Conservation (phyloP, 257 asterid species). For the Buddleja alternifolia region DNA sequence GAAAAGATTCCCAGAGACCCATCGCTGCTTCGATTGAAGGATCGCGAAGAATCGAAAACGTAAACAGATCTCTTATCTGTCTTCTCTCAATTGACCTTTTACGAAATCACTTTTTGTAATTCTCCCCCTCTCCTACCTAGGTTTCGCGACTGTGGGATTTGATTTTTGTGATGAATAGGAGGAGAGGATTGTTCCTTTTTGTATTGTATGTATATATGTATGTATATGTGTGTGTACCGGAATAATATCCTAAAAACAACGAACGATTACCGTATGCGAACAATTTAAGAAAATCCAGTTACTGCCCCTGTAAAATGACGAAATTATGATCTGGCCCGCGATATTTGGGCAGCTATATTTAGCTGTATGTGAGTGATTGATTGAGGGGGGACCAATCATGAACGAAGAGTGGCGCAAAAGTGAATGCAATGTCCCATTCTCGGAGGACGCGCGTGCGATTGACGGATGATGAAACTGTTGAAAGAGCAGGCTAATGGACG, state of each 20-base stretch:
- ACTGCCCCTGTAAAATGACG: slow-evolving; percentile 26
- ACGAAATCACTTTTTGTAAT: slow-evolving; percentile 1
- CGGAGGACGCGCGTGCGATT: neutral
- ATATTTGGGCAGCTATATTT: slow-evolving; percentile 33
- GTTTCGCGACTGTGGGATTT: too few relatives aligned
- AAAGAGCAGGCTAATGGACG: neutral
- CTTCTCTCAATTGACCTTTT: slow-evolving; percentile 48
- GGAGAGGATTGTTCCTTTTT: slow-evolving; percentile 21
- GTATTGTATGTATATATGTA: too few relatives aligned
- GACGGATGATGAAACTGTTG: neutral
- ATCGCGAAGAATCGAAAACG: slow-evolving; percentile 48
- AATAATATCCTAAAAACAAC: slow-evolving; percentile 13
- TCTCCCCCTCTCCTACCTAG: slow-evolving; percentile 10
- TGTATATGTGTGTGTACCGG: slow-evolving; percentile 22
- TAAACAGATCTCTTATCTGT: slow-evolving; percentile 50
- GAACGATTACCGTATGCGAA: slow-evolving; percentile 1
- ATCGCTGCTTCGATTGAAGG: slow-evolving; percentile 43
- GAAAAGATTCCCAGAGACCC: slow-evolving; percentile 99
- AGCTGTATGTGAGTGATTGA: slow-evolving; percentile 45
- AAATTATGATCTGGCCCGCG: slow-evolving; percentile 33
- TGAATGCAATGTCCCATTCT: neutral
- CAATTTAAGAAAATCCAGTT: slow-evolving; percentile 28
- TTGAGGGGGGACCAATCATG: slow-evolving; percentile 44
- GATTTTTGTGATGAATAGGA: too few relatives aligned
- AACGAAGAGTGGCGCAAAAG: slow-evolving; percentile 23